These are phyloP conservation scores for Ascochyta clinopodiicola DNA, from an alignment of 2,329 filamentous ascomycete genomes.

Conservation along the genomic window DNA sequence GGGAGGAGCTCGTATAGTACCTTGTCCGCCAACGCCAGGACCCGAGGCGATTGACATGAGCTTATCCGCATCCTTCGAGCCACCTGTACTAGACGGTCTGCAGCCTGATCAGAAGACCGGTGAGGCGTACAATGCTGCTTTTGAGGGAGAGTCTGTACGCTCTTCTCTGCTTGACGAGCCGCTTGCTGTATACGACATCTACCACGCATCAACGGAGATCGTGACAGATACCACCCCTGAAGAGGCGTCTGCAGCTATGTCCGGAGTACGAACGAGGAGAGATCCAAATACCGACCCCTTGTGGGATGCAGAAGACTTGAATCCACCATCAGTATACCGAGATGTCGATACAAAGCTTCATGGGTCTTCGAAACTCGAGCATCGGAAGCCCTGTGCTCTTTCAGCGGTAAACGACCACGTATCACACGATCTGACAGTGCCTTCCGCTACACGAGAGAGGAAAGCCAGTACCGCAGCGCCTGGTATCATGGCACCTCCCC, in stretches of 20 bases:
- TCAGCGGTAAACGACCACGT: conserved; percentile 7
- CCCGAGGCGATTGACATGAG: not conserved
- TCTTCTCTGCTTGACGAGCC: not conserved
- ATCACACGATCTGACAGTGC: not conserved
- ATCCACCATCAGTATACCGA: not conserved
- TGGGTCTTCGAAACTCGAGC: not conserved
- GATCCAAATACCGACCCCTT: no score
- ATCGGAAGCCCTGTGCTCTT: not conserved
- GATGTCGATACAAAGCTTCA: not conserved
- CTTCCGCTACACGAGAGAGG: conserved; percentile 9
- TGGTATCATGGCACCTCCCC: conserved; percentile 21
- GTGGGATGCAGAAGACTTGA: no score
- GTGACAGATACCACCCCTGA: not conserved
- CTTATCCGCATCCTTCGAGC: not conserved
- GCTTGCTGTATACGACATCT: not conserved
- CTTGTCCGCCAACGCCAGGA: not conserved
- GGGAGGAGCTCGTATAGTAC: not conserved
- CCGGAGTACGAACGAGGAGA: not conserved
- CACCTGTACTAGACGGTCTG: no score
- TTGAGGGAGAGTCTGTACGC: no score
- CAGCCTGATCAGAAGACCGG: no score
- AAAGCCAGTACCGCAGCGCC: conserved; percentile 23
- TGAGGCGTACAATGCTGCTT: no score
- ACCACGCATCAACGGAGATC: not conserved
- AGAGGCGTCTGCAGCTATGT: not conserved